Percentiles rank a stretch among this genome's conserved stretches.
These are phyloP conservation scores for Barnettozyma sucrosica DNA, from an alignment of 805 yeast genomes.

Conservation along the genomic window DNA sequence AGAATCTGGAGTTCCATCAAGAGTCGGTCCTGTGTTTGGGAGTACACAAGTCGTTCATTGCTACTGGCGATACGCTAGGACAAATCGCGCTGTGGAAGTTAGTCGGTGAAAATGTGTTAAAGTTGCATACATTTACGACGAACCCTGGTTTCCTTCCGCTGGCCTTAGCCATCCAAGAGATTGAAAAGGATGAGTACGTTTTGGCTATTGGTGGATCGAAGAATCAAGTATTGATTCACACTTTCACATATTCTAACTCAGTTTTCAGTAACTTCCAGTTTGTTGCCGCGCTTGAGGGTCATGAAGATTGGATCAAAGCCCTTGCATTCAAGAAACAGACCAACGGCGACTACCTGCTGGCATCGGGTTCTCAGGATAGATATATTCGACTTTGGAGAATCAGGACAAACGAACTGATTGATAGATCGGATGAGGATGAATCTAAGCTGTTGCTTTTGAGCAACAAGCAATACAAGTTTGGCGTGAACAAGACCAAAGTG, in stretches of 20 bases:
- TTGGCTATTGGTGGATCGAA: slow-evolving; percentile 74
- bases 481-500: slow-evolving; percentile 33
- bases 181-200: slow-evolving; percentile 33
- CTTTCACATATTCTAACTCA: slow-evolving; percentile 29
- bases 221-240: slow-evolving; percentile 45
- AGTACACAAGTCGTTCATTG: slow-evolving; percentile 34
- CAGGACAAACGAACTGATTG: slow-evolving; percentile 47
- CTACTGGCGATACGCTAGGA: slow-evolving; percentile 65
- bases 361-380: slow-evolving; percentile 90
- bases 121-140: slow-evolving; percentile 30
- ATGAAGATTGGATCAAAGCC: slow-evolving; percentile 93
- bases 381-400: slow-evolving; percentile 89
- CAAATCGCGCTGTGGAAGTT: slow-evolving; percentile 45
- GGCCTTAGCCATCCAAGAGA: slow-evolving; percentile 30
- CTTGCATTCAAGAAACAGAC: slow-evolving; percentile 48
- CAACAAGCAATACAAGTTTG: slow-evolving; percentile 67
- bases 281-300: slow-evolving; percentile 68
- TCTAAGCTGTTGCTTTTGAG: slow-evolving; percentile 49
- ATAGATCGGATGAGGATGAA: slow-evolving; percentile 50
- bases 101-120: slow-evolving; percentile 19
- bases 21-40: slow-evolving; percentile 53
- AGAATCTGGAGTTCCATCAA: slow-evolving; percentile 35
- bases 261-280: slow-evolving; percentile 25
- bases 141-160: slow-evolving; percentile 47
- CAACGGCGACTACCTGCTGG: slow-evolving; percentile 56